These are phyloP conservation scores for Zizania latifolia DNA, from an alignment of 176 grass and related monocot genomes.

Conservation along the genomic window DNA sequence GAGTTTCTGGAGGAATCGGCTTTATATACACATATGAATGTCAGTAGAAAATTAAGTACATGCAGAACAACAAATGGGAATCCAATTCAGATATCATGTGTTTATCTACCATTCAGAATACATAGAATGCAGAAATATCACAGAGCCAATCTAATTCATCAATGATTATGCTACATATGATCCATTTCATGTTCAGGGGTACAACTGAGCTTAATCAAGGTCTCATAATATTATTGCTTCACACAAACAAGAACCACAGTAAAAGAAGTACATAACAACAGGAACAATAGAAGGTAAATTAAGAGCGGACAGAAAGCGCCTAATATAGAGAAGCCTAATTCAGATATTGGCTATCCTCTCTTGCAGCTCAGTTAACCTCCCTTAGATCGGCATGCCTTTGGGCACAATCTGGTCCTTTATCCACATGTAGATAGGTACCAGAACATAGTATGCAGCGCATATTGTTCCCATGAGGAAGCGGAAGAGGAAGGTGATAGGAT, in stretches of 20 bases:
- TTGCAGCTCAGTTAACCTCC: conserved; percentile 14
- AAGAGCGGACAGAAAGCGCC: conserved; percentile 25
- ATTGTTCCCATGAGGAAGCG: conserved; percentile 71
- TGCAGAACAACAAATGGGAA: neutral
- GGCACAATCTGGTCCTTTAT: conserved; percentile 92
- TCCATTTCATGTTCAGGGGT: conserved; percentile 10
- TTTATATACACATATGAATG: neutral
- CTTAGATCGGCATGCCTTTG: conserved; percentile 87
- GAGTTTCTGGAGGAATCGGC: conserved; percentile 6
- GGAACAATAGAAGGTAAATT: conserved; percentile 20
- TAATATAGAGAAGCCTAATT: conserved; percentile 48
- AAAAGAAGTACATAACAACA: conserved; percentile 19
- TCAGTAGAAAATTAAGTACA: neutral
- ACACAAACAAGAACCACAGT: conserved; percentile 15
- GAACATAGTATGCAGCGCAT: conserved; percentile 74
- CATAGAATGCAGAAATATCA: neutral
- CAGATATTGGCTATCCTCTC: conserved; percentile 21
- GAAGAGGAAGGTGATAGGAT: conserved; percentile 63
- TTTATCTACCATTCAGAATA: conserved; percentile 1
- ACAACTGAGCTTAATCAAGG: neutral
- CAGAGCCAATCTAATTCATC: conserved; percentile 3
- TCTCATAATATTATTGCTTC: conserved; percentile 30
- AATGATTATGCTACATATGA: conserved; percentile 10
- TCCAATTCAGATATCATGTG: neutral
- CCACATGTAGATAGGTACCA: conserved; percentile 99